Evolutionary conservation across 768 basidiomycete species (phyloP), one percentile per base, ranked within the genome.

Genomic region (Rhodocollybia butyracea): DNA sequence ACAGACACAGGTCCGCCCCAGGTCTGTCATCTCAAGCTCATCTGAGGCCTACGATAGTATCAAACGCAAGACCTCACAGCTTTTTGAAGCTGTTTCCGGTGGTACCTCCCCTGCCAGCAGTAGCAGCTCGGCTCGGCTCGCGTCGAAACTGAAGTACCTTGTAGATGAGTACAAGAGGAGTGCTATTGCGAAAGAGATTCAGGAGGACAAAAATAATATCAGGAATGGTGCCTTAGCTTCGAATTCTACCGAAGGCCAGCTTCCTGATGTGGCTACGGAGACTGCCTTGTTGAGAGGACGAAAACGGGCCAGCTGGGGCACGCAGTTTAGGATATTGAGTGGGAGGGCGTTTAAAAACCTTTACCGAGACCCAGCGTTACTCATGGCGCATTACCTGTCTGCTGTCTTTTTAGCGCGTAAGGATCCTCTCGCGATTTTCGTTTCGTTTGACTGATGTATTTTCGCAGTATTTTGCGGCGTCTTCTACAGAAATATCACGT

Each of bases 281-380:
- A 89, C 82, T 34, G 72, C 77, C 48, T 63, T 90, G 56, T 68
- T 94, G 65, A 71, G 87, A 48, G 88, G 88, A 15, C 74, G 86
- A 61, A 85, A 88, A 69, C 81, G 93, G 54, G 97, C 96, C 6
- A 88, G 82, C 59, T 94, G 86, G 83, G 77, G 76, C 40, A 95
- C 89, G 17, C 97, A 99, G 73, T 98, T 99, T 65, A 81, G 83
- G 67, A 95, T 98, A 55, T 72, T 99, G 66, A 97, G 94, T 66
- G 95, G 95, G 24, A 74, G 97, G 55, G 94, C 96, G 21, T 98
- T 99, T 80, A 98, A 98, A 81, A 98, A 98, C 65, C 70, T 99
- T 57, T 98, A 99, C 68, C 79, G 96, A 24, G 94, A 99, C 64
- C 96, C 96, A 0, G 88, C 94, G 46, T 70, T 99, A 54, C 78